Base-by-base conservation (phyloP, 139 green algal species). In the Chlorella sp. region DNA sequence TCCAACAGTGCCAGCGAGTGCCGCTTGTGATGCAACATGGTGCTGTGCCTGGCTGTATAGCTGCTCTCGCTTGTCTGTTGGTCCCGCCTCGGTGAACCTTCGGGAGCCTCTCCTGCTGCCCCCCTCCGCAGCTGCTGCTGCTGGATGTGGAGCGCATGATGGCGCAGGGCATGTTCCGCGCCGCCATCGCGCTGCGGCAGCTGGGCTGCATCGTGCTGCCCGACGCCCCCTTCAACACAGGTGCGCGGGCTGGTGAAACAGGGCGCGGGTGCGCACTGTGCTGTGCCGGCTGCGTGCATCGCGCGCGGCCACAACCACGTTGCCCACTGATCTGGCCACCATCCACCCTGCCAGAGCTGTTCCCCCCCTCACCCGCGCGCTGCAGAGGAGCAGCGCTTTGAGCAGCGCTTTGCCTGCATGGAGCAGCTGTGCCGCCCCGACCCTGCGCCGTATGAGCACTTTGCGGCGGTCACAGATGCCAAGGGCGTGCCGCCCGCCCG, bases 351-450 rank as follows among this genome's bases (percentile, higher is more conserved):
- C 60, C 24, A 16, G 60, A 36, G 2, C 32, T 20, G 32, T 36
- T 30, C 17, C 43, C 0, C 73, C 46, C 43, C n/a, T 30, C n/a
- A 24, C 26, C 40, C 48, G 46, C 46, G 8, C 11, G 46, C 14
- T 58, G 58, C 76, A 82, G 73, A 88, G 68, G 70, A 62, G 65
- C 82, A 96, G 75, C 88, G 89, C 38, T 96, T 91, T 81, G 89
- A 93, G 72, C 93, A 96, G 91, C 93, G 94, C 69, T 97, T 95
- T 82, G 81, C 41, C 22, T 48, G 76, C 38, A 87, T 96, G 36
- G 81, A 88, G n/a, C 43, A 62, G 24, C 80, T 92, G 79, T 19
- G 44, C 46, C 86, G 87, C 20, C 92, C 92, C 1, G 77, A 88
- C 68, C 87, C 88, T 1, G 80, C 95, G 38, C 38, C 34, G 0